A percentile compares a stretch with the other conserved stretches of the same genome.
Conservation (phyloP, 2,329 filamentous ascomycete species). For the Aspergillus piperis region DNA sequence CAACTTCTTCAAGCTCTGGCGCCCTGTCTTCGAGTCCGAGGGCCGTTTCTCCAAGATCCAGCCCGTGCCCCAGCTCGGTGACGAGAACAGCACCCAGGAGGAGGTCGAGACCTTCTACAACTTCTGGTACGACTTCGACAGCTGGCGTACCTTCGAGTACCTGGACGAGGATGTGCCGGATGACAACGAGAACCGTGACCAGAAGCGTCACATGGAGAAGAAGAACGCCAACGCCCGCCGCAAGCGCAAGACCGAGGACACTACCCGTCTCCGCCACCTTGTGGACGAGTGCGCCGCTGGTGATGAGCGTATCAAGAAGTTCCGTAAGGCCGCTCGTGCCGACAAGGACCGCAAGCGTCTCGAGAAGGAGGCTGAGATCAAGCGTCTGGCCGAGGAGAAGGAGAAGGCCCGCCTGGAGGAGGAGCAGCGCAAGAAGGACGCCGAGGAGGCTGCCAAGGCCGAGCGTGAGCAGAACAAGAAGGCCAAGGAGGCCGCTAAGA, state of each 20-base stretch:
- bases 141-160: constrained; percentile 96
- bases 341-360: constrained; percentile 94
- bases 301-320: constrained; percentile 96
- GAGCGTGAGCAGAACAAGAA: constrained; percentile 87
- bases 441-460: constrained; percentile 82
- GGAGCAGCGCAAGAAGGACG: constrained; percentile 75
- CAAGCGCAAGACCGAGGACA: constrained; percentile 99
- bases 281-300: constrained; percentile 81
- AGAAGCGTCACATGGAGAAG: constrained; percentile 96
- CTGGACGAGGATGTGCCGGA: constrained; percentile 98
- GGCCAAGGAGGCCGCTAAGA: constrained; percentile 98
- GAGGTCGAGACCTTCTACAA: constrained; percentile 97
- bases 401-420: constrained; percentile 81
- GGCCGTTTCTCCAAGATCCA: constrained; percentile 88
- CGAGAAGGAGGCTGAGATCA: constrained; percentile 89
- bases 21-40: constrained; percentile 85
- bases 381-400: constrained; percentile 82
- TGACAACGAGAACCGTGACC: constrained; percentile 97
- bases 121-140: constrained; percentile 99
- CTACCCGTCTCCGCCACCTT: constrained; percentile 80
- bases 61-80: constrained; percentile 83
- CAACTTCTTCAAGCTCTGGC: constrained; percentile 96
- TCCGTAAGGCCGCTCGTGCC: constrained; percentile 87
- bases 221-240: constrained; percentile 97
- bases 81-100: constrained; percentile 80